Evolutionary conservation across 306 rosid genomes (phyloP), one percentile per base, ranked within the genome.

Genomic region (Fragaria ananassa): DNA sequence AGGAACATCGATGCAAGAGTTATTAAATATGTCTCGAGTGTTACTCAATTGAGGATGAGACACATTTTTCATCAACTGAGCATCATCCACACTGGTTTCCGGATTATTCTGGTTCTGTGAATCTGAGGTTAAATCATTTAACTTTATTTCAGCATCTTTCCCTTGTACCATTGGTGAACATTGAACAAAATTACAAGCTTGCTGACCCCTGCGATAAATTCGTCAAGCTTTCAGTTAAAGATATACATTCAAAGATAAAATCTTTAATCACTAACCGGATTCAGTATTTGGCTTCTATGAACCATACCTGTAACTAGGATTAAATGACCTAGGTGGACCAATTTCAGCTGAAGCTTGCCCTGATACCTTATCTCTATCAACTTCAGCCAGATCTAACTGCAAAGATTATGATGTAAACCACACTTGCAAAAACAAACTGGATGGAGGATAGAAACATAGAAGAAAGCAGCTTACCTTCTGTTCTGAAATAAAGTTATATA

Each of bases 401-500:
- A 87, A 88, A 60, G 75, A 69, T 67, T 68, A 78, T 31, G 62
- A 74, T 63, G 53, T 66, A 54, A 42, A 60, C 74, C 70, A 74
- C 63, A 78, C 67, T 74, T 69, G 46, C 42, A 46, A 65, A 82
- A 67, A 51, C 19, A 71, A 31, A 62, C 56, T 56, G 13, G 58
- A 75, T 72, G 62, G 29, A 83, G 74, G 74, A 67, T 41, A 69
- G 78, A 81, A 45, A 42, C 14, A 54, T 34, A 23, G 62, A 83
- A 58, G 66, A 41, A 37, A 69, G 37, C 64, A 47, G 23, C 65
- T 60, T 60, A 90, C 98, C 97, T 90, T 90, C 86, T 83, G 91
- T 68, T 89, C 96, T 11, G 91, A 81, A 73, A 95, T 89, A 61
- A 86, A 95, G 86, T 92, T 90, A 87, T 95, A 92, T 39, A 95